phyloP scores from a whole-genome alignment of 73 alveolate species.

The Tetrahymena malaccensis region DNA sequence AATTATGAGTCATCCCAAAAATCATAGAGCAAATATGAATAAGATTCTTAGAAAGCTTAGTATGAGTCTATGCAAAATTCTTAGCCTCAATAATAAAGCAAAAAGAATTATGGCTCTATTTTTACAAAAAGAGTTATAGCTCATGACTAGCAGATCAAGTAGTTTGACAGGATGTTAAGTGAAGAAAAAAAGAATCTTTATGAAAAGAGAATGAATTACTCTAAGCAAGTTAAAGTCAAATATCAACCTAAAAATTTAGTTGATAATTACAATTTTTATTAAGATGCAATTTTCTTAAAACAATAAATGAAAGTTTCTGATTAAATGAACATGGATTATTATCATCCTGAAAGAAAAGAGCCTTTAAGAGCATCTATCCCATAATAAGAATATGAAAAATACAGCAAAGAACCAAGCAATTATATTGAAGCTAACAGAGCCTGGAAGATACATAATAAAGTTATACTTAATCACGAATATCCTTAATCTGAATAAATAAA shows the following conservation, averaged over 20 bases:
- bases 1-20: neutral
- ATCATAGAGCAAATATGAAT: neutral
- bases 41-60: neutral
- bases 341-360: neutral
- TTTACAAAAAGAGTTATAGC: neutral
- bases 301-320: neutral
- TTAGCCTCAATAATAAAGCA: neutral
- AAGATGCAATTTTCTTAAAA: neutral
- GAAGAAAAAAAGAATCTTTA: neutral
- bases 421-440: neutral
- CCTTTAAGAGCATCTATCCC: neutral
- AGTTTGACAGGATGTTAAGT: neutral
- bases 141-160: neutral
- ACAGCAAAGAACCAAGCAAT: neutral
- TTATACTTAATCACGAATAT: neutral
- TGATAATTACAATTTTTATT: neutral
- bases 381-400: neutral
- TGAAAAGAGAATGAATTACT: neutral
- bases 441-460: neutral
- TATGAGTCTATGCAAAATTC: neutral
- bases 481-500: neutral
- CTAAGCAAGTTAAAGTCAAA: neutral
- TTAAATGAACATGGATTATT: neutral
- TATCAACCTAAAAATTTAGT: neutral
- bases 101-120: neutral